These are phyloP conservation scores for Syzygium aqueum DNA, from an alignment of 345 rosid species.

Conservation along the genomic window DNA sequence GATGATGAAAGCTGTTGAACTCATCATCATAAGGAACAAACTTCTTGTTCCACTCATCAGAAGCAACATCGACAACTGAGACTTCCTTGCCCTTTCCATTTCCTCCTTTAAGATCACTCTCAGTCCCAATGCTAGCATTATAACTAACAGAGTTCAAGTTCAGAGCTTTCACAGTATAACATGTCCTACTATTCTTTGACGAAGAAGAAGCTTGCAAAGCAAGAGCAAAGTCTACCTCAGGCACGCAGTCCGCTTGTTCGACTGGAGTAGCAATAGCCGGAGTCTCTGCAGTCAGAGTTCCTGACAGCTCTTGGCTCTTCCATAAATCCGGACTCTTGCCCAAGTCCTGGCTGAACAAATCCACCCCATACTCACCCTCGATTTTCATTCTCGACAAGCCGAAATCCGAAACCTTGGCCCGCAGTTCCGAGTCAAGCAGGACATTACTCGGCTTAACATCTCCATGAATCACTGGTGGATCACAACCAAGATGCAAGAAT, in stretches of 20 bases:
- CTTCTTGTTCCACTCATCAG: slow-evolving; percentile 54
- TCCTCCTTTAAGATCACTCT: slow-evolving; percentile 14
- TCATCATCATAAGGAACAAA: slow-evolving; percentile 55
- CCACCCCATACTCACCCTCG: slow-evolving; percentile 70
- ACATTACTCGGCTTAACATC: slow-evolving; percentile 96
- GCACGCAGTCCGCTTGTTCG: slow-evolving; percentile 14
- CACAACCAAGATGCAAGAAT: slow-evolving; percentile 78
- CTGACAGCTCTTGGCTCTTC: slow-evolving; percentile 58
- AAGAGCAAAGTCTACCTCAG: slow-evolving; percentile 85
- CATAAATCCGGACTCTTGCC: slow-evolving; percentile 74
- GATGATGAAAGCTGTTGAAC: slow-evolving; percentile 25
- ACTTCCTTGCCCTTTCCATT: slow-evolving; percentile 75
- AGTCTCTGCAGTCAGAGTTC: slow-evolving; percentile 49
- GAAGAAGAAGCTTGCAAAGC: slow-evolving; percentile 95
- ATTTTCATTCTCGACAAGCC: slow-evolving; percentile 86
- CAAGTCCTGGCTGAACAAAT: slow-evolving; percentile 79
- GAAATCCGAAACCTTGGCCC: slow-evolving; percentile 88
- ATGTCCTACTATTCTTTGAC: slow-evolving; percentile 54
- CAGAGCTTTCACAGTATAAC: slow-evolving; percentile 48
- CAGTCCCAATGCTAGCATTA: slow-evolving; percentile 31
- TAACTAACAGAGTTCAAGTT: slow-evolving; percentile 38
- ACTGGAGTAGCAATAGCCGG: slow-evolving; percentile 43
- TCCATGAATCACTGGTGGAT: slow-evolving; percentile 95
- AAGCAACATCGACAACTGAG: slow-evolving; percentile 28
- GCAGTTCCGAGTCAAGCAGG: slow-evolving; percentile 70